Base-by-base conservation (phyloP, 1,284 basidiomycete species). In the Pseudomicrostroma phylloplanum region DNA sequence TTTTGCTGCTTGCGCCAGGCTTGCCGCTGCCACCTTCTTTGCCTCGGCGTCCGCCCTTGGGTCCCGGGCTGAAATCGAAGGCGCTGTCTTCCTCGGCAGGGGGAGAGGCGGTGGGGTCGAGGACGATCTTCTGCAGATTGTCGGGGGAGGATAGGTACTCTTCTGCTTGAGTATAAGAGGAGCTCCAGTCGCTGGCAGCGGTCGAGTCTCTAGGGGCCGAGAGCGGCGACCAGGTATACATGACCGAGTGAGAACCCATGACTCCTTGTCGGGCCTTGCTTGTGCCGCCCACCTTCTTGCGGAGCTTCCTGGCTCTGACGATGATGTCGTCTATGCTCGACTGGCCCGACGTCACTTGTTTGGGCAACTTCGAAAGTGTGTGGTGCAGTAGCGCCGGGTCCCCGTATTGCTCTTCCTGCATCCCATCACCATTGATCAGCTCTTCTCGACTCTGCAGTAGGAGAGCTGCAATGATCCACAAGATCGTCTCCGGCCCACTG, bases 401-500 rank as follows among this genome's bases (percentile, higher is more conserved):
- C 23, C 66, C 56, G 30, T n/a, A 21, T 21, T 64, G 62, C 15
- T 46, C 49, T 1, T 64, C 67, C 58, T 65, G 60, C 9, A 36
- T 36, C 17, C 15, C 58, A 8, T 64, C 43, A n/a, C 26, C 21
- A 19, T 17, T 17, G 9, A 66, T 23, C 46, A 67, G 61, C 1
- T 56, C 49, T 36, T 60, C 62, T 43, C 65, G 66, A 19, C 26
- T 58, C 15, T 59, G 23, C 21, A 67, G 26, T 83, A 89, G 71
- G 73, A 93, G 89, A 26, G 89, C 88, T 40, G 88, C 86, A 6
- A 86, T 87, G 1, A 96, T 84, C 80, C 94, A 96, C 1, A 94
- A 87, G 0, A 86, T 83, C 1, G 84, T 82, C 41, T 90, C 85
- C 2, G 92, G 92, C 15, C 91, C 91, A 48, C 91, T 84, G 60